Evolutionary conservation across 192 early-diverging fungal species (phyloP), one percentile per base, ranked within the genome.

Genomic region (Backusella sp.): DNA sequence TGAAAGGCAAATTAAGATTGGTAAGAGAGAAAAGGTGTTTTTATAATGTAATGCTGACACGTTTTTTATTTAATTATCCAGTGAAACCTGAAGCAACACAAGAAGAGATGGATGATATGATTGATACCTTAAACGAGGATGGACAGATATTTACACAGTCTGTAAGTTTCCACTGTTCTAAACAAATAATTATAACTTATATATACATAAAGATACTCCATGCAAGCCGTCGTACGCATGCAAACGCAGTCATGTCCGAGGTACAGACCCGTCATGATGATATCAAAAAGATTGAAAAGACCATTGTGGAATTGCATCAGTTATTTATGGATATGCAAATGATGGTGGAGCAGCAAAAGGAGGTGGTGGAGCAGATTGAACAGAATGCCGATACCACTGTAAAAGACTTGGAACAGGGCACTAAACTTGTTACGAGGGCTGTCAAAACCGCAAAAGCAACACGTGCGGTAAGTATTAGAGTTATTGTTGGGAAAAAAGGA

Each of bases 321-420:
- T 84, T 96, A 56, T 96, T 95, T 73, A 89, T 91, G 68, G 95
- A 96, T 75, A 95, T 96, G 92, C 86, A 92, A 66, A 91, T 94
- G 21, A 80, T 95, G 23, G 92, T 95, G 3, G 85, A 87, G 42
- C 88, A 90, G 6, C 94, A 95, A 76, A 94, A 88, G 15, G 88
- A 93, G 30, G 76, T 89, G 32, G 74, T 96, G 35, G 84, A 92
- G 68, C 83, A 88, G 46, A 91, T 95, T 46, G 93, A 92, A 80
- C 75, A 83, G 6, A 84, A 93, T 72, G 87, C 90, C 0, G 76
- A 86, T 4, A 62, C 44, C 8, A 68, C 68, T 19, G 49, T 37
- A 4, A 49, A 15, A 14, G 70, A 80, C 14, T 44, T 80, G 36
- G 79, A 80, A 66, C 66, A 73, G 21, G 79, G 79, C 65, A 66